phyloP scores from a whole-genome alignment of 257 asterid species.

The Jacaranda copaia region DNA sequence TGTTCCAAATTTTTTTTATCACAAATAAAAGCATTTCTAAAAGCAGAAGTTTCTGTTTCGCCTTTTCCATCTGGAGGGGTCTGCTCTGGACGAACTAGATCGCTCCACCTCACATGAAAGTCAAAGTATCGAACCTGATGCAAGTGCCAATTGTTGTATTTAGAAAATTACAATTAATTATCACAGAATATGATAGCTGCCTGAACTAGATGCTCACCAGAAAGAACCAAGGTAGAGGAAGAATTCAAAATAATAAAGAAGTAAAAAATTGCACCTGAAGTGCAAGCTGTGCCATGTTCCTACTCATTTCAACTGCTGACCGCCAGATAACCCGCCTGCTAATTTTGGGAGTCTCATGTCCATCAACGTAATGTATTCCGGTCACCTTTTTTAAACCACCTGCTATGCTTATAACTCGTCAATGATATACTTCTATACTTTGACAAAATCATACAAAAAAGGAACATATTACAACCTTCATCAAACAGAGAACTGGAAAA shows the following conservation, averaged over 20 bases:
- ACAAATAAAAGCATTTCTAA: conserved; percentile 66
- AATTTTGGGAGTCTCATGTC: conserved; percentile 55
- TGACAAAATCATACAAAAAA: neutral
- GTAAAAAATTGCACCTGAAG: conserved; percentile 58
- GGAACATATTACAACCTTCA: neutral
- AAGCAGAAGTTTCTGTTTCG: conserved; percentile 72
- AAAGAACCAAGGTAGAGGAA: conserved; percentile 5
- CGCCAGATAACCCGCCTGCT: conserved; percentile 72
- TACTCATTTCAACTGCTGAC: conserved; percentile 78
- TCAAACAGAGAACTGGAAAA: conserved; percentile 8
- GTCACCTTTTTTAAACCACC: conserved; percentile 65
- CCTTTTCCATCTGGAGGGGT: conserved; percentile 65
- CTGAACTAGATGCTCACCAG: neutral
- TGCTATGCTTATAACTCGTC: conserved; percentile 37
- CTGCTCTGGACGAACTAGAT: conserved; percentile 69
- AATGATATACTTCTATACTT: conserved; percentile 16
- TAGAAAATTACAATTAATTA: neutral
- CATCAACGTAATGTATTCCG: conserved; percentile 59
- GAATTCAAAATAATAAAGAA: conserved; percentile 5
- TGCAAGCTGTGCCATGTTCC: conserved; percentile 67
- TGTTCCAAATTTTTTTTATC: conserved; percentile 53
- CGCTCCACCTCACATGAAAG: conserved; percentile 66
- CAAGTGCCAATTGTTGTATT: conserved; percentile 26
- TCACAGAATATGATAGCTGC: neutral
- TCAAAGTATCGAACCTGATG: conserved; percentile 73